These are phyloP conservation scores for Candida piceae DNA, from an alignment of 805 yeast species.

Conservation along the genomic window DNA sequence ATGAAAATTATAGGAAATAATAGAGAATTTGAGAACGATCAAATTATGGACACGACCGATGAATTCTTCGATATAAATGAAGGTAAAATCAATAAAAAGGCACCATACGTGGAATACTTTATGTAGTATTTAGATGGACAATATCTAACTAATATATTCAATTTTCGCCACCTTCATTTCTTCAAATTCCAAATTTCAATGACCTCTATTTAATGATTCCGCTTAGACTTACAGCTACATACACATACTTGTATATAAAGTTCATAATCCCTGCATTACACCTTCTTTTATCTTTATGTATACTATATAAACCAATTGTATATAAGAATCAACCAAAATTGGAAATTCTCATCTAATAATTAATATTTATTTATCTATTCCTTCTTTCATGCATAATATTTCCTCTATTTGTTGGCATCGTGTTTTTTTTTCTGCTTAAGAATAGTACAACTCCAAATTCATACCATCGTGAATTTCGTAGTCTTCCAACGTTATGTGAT, in stretches of 20 bases:
- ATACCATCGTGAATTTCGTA: conserved; percentile 91
- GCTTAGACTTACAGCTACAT: no score
- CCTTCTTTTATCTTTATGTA: no score
- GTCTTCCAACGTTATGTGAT: conserved; percentile 89
- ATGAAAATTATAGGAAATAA: conserved; percentile 35
- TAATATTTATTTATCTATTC: no score
- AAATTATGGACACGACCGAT: conserved; percentile 6
- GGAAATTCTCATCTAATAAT: no score
- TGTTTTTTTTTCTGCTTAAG: conserved; percentile 36
- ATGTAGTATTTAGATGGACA: conserved; percentile 20
- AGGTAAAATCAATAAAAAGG: conserved; percentile 26
- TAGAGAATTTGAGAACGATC: conserved; percentile 13
- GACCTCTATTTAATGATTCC: background rate
- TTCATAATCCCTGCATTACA: no score
- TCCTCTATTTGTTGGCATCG: no score
- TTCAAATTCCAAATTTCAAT: background rate
- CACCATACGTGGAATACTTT: conserved; percentile 38
- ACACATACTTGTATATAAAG: no score
- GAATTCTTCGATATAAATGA: conserved; percentile 13
- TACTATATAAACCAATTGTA: no score
- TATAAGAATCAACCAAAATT: no score
- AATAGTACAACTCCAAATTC: conserved; percentile 77
- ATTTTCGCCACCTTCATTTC: no score
- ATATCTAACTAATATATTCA: no score
- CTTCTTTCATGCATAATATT: no score